Conservation (phyloP, 306 rosid genomes). For the Begonia loranthoides region DNA sequence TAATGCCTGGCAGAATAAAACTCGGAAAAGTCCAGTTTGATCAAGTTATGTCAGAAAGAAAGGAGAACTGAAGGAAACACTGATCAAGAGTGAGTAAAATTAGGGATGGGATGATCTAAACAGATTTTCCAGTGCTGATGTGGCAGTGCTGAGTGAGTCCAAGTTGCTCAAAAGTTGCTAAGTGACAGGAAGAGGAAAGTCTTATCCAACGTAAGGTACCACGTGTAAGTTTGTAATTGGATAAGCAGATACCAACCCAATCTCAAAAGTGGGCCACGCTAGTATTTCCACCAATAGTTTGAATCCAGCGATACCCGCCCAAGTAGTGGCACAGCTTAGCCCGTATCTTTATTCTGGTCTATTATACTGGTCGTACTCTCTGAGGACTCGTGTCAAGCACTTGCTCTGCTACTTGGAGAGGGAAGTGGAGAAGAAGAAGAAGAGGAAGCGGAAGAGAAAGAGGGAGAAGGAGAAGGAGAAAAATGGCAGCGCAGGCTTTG, state of each 20-base stretch:
- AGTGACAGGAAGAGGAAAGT: too few relatives aligned
- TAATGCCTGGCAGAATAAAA: too few relatives aligned
- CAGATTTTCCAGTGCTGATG: too few relatives aligned
- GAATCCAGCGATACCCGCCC: slow-evolving; percentile 10
- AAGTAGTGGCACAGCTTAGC: slow-evolving; percentile 22
- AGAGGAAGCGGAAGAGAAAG: background rate
- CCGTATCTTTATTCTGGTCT: slow-evolving; percentile 8
- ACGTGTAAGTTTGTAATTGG: slow-evolving; percentile 58
- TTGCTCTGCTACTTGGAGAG: slow-evolving; percentile 1
- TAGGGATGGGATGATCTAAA: too few relatives aligned
- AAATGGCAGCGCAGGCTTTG: slow-evolving; percentile 79
- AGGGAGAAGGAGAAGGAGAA: background rate
- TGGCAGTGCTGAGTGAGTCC: too few relatives aligned
- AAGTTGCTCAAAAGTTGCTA: too few relatives aligned
- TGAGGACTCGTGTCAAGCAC: slow-evolving; percentile 1
- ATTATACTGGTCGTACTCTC: slow-evolving; percentile 2
- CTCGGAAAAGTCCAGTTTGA: too few relatives aligned
- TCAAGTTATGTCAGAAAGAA: too few relatives aligned
- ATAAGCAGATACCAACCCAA: slow-evolving; percentile 45
- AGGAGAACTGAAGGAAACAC: too few relatives aligned
- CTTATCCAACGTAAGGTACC: background rate
- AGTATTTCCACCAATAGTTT: slow-evolving; percentile 29
- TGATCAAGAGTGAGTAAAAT: too few relatives aligned
- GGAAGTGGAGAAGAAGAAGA: background rate
- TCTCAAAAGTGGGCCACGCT: slow-evolving; percentile 24